phyloP scores from a whole-genome alignment of 2,329 filamentous ascomycete genomes.

The Mycosphaerella sp. region DNA sequence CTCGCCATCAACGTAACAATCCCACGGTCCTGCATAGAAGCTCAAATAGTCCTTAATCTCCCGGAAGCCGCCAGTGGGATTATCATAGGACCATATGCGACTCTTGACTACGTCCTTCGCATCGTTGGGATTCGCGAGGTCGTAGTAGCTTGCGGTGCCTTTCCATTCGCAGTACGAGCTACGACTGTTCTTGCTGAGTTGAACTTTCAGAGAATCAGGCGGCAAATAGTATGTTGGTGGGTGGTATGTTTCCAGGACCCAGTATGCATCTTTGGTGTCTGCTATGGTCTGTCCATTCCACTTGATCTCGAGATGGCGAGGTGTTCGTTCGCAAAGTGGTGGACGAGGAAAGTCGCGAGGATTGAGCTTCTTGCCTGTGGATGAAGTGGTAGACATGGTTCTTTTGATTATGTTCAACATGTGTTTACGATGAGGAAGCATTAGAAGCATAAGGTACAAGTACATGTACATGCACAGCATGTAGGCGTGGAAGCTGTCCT shows the following conservation, averaged over 20 bases:
- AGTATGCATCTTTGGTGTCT: slow-evolving; percentile 54
- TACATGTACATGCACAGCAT: background rate
- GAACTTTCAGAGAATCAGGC: slow-evolving; percentile 44
- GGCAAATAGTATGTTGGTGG: slow-evolving; percentile 60
- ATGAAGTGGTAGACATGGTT: slow-evolving; percentile 20
- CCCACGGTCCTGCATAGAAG: slow-evolving; percentile 57
- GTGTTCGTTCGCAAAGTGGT: slow-evolving; percentile 50
- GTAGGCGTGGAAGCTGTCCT: background rate
- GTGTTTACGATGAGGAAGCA: background rate
- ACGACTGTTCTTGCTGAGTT: slow-evolving; percentile 44
- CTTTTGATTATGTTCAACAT: slow-evolving; percentile 12
- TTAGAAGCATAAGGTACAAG: too few relatives aligned
- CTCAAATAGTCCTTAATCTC: slow-evolving; percentile 52
- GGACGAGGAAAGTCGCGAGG: slow-evolving; percentile 55
- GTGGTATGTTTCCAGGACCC: slow-evolving; percentile 59
- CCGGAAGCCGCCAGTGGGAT: slow-evolving; percentile 48
- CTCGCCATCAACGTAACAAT: slow-evolving; percentile 58
- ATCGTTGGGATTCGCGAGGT: slow-evolving; percentile 39
- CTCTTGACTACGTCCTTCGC: slow-evolving; percentile 42
- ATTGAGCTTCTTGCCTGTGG: slow-evolving; percentile 41
- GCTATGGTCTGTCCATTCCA: slow-evolving; percentile 52
- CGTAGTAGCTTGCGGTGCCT: slow-evolving; percentile 54
- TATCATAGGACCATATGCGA: slow-evolving; percentile 55
- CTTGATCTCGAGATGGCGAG: slow-evolving; percentile 50
- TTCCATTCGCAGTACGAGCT: slow-evolving; percentile 57